Evolutionary conservation across 345 rosid species (phyloP), one percentile per base, ranked within the genome.

Genomic region (Lepidium aucheri): DNA sequence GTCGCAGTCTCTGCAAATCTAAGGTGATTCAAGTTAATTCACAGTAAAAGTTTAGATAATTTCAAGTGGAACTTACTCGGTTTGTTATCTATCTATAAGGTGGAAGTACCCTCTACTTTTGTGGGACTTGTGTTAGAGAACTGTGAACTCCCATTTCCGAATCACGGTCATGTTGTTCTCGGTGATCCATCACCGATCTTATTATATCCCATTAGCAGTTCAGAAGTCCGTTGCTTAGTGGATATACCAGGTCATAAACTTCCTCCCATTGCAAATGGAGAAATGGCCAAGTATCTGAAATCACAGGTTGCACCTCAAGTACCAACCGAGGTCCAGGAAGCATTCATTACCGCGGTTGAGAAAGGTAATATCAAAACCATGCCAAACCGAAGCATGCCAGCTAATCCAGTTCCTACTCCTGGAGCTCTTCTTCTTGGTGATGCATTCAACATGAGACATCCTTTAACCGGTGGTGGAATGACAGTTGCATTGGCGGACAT

Each of bases 51-150:
- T 35, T 39, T 41, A 9, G 38, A 16, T 24, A 6, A 39, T 38
- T 2, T 41, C 10, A 20, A 6, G 20, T 44, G 63, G 36, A 49
- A 49, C 52, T 32, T 60, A 64, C 61, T 51, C 3, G 4, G 28
- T 30, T 36, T 41, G 24, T 42, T 24, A 17, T 42, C 9, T 65
- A 16, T 17, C 74, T 28, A 5, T 28, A 28, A 87, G 94, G 86
- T 88, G 47, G 86, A 86, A 16, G 72, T 79, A 11, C 86, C 81
- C 2, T 90, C 90, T 46, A 69, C 36, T 67, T 82, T 82, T 26
- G 87, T 86, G 40, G 97, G 86, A 18, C 78, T 88, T 59, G 73
- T 85, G 16, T 39, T 88, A 41, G 86, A 88, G 72, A 85, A 86
- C 6, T 84, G 90, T 55, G 50, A 82, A 1, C 92, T 81, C 15